phyloP scores from a whole-genome alignment of 495 filamentous ascomycete species.

The Lasiosphaeria miniovina region DNA sequence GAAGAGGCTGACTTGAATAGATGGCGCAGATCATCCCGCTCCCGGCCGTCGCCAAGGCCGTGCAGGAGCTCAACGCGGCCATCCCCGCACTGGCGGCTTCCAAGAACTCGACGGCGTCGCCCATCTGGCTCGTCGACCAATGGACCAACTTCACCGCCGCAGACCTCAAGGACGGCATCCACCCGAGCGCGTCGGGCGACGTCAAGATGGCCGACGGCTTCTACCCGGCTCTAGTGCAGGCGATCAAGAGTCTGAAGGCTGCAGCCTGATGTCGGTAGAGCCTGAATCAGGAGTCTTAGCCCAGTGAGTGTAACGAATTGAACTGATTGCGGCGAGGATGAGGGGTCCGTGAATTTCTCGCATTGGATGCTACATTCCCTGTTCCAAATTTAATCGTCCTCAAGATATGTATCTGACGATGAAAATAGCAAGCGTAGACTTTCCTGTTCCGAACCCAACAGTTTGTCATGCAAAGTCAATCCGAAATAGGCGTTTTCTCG shows the following conservation, averaged over 20 bases:
- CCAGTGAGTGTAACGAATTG: no score
- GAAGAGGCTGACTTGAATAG: slow-evolving; percentile 23
- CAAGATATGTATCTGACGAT: no score
- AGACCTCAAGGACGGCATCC: slow-evolving; percentile 47
- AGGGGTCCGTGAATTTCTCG: no score
- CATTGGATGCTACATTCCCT: no score
- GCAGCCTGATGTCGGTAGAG: no score
- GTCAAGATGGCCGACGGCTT: slow-evolving; percentile 45
- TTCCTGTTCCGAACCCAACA: no score
- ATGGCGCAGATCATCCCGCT: slow-evolving; percentile 55
- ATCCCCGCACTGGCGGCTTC: slow-evolving; percentile 45
- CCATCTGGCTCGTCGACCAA: slow-evolving; percentile 52
- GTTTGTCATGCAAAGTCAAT: no score
- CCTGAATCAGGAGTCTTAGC: no score
- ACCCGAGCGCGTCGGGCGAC: slow-evolving; percentile 46
- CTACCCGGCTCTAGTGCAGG: slow-evolving; percentile 44
- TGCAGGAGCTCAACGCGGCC: slow-evolving; percentile 45
- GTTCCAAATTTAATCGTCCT: no score
- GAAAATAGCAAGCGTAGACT: no score
- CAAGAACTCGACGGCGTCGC: slow-evolving; percentile 45
- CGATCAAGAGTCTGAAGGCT: slow-evolving; percentile 8
- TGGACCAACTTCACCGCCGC: slow-evolving; percentile 42
- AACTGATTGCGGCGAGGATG: no score
- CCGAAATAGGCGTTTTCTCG: no score
- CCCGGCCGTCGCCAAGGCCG: slow-evolving; percentile 33